Evolutionary conservation across 2,329 filamentous ascomycete species (phyloP), one percentile per base, ranked within the genome.

Genomic region (Colletotrichum kahawae): DNA sequence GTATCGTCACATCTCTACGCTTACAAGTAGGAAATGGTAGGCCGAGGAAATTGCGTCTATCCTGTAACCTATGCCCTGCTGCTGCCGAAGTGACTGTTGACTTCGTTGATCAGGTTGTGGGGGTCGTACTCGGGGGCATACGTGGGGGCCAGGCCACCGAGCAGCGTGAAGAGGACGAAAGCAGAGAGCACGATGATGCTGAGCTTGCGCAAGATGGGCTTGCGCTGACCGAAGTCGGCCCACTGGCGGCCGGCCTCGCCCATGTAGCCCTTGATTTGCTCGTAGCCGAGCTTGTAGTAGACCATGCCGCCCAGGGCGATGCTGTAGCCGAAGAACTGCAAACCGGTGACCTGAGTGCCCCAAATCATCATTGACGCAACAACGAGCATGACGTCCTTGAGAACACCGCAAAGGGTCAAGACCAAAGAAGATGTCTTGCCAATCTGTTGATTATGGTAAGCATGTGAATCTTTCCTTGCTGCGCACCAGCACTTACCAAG

Each of bases 311-410:
- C 89, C 34, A 96, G 91, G 66, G 95, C 94, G 82, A 96, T 95
- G 84, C 89, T 90, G 90, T 96, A 97, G 79, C 95, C 95, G 82
- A 96, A 95, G 83, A 94, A 93, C 87, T 97, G 95, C 71, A 96
- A 90, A 70, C 87, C 87, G 18, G 93, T 92, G 77, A 96, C 93
- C 67, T 93, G 91, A 77, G 94, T 94, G 79, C 91, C 91, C 93
- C 94, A 96, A 84, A 96, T 94, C 78, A 94, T 84, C 92, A 96
- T 95, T 76, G 94, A 95, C 60, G 93, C 93, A 68, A 89, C 87
- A 75, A 97, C 95, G 66, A 97, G 93, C 80, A 97, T 90, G 74
- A 97, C 95, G 84, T 97, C 95, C 90, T 96, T 97, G 77, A 97
- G 92, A 51, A 97, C 94, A 87, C 95, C 95, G 82, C 94, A 96